Percentiles rank a stretch among this genome's conserved stretches.
Evolutionary conservation across 306 rosid genomes (phyloP).

Genomic region (Lathyrus tuberosus): DNA sequence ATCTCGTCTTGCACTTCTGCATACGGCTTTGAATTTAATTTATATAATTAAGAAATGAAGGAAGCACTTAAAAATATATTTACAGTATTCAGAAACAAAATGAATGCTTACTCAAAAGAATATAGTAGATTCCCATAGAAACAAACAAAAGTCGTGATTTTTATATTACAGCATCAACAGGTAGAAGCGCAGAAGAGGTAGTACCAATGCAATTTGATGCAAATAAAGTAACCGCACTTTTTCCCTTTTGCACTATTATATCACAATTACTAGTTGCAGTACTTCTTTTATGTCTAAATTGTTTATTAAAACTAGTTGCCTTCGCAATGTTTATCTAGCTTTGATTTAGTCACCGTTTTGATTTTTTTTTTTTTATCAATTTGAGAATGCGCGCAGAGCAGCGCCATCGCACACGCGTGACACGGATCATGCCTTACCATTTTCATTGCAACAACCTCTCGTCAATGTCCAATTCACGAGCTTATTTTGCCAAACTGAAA

Average conservation of each 20-base stretch:
- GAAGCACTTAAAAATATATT: too few species aligned
- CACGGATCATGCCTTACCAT: conserved; percentile 4
- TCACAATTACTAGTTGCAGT: background rate
- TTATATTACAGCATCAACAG: background rate
- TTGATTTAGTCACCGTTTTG: background rate
- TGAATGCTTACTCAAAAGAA: too few species aligned
- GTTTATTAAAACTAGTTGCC: background rate
- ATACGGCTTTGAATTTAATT: too few species aligned
- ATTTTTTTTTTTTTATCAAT: too few species aligned
- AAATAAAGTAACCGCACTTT: background rate
- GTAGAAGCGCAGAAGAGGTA: background rate
- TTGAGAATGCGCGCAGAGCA: conserved; percentile 1
- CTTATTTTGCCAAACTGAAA: conserved; percentile 16
- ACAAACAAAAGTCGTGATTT: background rate
- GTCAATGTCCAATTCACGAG: conserved; percentile 42
- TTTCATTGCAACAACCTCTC: conserved; percentile 19
- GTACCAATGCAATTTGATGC: background rate
- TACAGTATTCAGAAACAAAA: too few species aligned
- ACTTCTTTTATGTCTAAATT: background rate
- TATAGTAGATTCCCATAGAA: background rate
- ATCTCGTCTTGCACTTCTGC: too few species aligned
- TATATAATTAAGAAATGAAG: too few species aligned
- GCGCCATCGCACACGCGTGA: background rate
- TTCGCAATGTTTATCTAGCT: background rate
- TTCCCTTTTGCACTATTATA: background rate